Base-by-base conservation (phyloP, 352 stramenopile genomes). In the Phytopythium cucurbitacearum region DNA sequence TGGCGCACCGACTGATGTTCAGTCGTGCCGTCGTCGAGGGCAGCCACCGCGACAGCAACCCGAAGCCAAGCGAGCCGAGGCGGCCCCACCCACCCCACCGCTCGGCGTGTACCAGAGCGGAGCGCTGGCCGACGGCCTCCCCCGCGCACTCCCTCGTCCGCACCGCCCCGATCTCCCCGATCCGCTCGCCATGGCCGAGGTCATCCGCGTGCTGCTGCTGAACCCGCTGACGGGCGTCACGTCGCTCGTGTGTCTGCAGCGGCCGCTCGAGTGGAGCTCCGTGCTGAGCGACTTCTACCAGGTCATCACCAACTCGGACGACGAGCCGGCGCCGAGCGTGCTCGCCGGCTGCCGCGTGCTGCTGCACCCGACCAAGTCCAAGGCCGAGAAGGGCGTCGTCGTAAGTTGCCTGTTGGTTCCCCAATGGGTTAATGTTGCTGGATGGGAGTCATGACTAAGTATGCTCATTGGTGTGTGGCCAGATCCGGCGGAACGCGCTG, bases 231-330 rank as follows among this genome's bases (percentile, higher is more conserved):
- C 74, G 28, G 51, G 75, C 56, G 64, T 72, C 37, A 90, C 80
- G 52, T 79, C 77, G 55, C 77, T 92, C 60, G 82, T 92, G 64
- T 89, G 79, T 66, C 79, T 92, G 39, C 73, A 88, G 60, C 79
- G 82, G 33, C 82, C 82, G 52, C 75, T 92, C 48, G 75, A 88
- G 45, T 92, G 82, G 82, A 76, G 73, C 45, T 53, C 70, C 56
- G 82, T 92, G 53, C 69, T 92, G 3, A 66, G 70, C 52, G 82
- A 92, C 65, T 90, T 92, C 64, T 90, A 89, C 65, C 79, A 90
- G 64, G 79, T 79, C 44, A 85, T 92, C 55, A 88, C 69, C 48
- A 87, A 92, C 71, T 78, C 79, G 52, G 82, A 92, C 63, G 82
- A 92, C 45, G 77, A 88, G 35, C 82, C 82, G 28, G 68, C 64